Evolutionary conservation across 805 yeast genomes (phyloP), one percentile per base, ranked within the genome.

Genomic region (Wickerhamiella brachini): DNA sequence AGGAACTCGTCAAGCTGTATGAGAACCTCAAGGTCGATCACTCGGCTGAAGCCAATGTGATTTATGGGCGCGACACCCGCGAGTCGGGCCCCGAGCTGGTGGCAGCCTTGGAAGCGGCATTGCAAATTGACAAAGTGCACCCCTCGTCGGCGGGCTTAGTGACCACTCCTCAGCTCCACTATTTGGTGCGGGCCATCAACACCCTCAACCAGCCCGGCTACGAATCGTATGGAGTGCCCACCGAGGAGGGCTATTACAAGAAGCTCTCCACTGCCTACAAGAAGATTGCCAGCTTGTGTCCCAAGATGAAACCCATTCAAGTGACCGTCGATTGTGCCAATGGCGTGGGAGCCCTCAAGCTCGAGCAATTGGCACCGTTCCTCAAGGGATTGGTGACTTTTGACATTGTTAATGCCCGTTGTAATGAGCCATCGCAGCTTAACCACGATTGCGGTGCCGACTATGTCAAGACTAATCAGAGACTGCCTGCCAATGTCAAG

Each of bases 151-250:
- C 72, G 60, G 88, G 88, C 8, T 68, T 83, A 52, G 70, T 87
- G 51, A 88, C 97, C 12, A 93, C 98, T 2, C 98, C 98, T 3
- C 95, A 93, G 65, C 75, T 93, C 59, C 98, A 93, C 67, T 93
- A 85, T 62, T 66, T 89, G 49, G 87, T 88, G 5, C 75, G 90
- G 56, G 72, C 81, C 24, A 70, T 73, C 57, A 93, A 89, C 66
- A 88, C 86, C 49, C 54, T 64, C 15, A 52, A 65, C 10, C 58
- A 68, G 23, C 56, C 61, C 1, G 59, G 66, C 2, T 45, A 57
- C n/a, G 59, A 54, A 24, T 64, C 68, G 5, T 82, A 77, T 62
- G 95, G 95, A 9, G 70, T 66, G 18, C 73, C 83, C 9, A 68
- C 77, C 6, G 88, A 83, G 57, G 66, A 61, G 0, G 90, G 90